Evolutionary conservation across 1,284 basidiomycete species (phyloP).

Genomic region (Trichosporon inkin): DNA sequence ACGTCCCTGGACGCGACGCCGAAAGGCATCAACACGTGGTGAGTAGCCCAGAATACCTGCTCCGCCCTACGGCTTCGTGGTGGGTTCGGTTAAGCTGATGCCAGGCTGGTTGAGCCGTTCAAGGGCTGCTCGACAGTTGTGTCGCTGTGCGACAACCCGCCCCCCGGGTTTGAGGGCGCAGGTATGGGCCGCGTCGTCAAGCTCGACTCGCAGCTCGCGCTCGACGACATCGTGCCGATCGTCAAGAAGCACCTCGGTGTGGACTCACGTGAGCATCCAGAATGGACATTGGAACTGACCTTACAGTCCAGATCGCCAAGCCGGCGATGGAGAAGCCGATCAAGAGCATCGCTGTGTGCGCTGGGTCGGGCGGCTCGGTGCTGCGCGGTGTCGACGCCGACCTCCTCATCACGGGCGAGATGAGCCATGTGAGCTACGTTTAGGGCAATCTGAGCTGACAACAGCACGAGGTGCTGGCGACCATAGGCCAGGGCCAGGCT

Average conservation of each 20-base stretch:
- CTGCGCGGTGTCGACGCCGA: constrained; percentile 68
- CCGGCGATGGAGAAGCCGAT: constrained; percentile 41
- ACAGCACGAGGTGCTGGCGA: constrained; percentile 77
- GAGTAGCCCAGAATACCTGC: constrained; percentile 21
- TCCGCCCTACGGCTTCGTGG: constrained; percentile 28
- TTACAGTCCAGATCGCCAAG: constrained; percentile 72
- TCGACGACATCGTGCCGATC: constrained; percentile 60
- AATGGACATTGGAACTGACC: constrained; percentile 9
- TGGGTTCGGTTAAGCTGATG: constrained; percentile 9
- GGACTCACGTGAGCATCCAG: constrained; percentile 58
- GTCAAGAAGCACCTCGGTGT: constrained; percentile 68
- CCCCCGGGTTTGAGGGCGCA: constrained; percentile 50
- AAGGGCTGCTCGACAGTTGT: constrained; percentile 27
- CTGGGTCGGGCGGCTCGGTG: constrained; percentile 65
- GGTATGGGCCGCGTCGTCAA: constrained; percentile 67
- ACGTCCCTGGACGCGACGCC: constrained; percentile 75
- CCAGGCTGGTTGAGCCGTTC: constrained; percentile 46
- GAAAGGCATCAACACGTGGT: constrained; percentile 81
- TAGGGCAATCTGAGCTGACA: constrained; percentile 5
- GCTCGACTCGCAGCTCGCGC: constrained; percentile 45
- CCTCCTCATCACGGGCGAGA: constrained; percentile 85
- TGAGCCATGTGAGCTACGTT: constrained; percentile 65
- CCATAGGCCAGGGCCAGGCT: constrained; percentile 65
- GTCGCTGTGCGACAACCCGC: constrained; percentile 19
- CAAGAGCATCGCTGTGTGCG: constrained; percentile 68